Evolutionary conservation across 2,329 filamentous ascomycete genomes (phyloP).

Genomic region (Zymoseptoria brevis): DNA sequence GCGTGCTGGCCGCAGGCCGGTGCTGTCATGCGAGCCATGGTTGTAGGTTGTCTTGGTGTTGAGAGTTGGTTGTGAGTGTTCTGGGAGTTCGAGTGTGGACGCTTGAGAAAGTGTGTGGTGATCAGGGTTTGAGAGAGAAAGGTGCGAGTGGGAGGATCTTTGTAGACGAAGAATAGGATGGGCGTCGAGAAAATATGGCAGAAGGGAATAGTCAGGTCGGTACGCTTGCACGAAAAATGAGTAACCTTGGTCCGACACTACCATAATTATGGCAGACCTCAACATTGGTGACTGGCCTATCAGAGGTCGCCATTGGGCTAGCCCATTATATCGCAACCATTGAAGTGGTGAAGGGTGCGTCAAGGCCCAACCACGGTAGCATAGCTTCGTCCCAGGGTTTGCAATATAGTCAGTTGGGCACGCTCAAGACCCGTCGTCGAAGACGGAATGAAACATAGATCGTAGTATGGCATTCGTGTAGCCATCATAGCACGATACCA

Average conservation of each 20-base stretch:
- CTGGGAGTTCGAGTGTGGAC: background rate
- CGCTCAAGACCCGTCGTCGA: too few species aligned
- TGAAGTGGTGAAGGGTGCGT: background rate
- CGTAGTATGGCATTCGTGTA: too few species aligned
- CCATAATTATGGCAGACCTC: background rate
- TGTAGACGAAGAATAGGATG: background rate
- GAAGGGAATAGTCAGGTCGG: background rate
- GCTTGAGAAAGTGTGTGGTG: background rate
- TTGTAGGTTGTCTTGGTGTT: background rate
- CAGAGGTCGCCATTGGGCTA: background rate
- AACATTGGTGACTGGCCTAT: background rate
- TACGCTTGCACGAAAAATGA: background rate
- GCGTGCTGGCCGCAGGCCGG: background rate
- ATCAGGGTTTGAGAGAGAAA: background rate
- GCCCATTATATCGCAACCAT: background rate
- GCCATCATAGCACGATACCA: too few species aligned
- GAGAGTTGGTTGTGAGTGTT: background rate
- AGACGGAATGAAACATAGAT: too few species aligned
- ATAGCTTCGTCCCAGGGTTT: background rate
- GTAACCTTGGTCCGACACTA: background rate
- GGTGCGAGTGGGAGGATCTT: background rate
- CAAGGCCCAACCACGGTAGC: background rate
- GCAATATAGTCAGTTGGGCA: too few species aligned
- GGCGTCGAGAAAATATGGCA: background rate
- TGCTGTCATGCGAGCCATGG: background rate